Base-by-base conservation (phyloP, 139 green algal genomes). In the Chlamydomonas incerta region DNA sequence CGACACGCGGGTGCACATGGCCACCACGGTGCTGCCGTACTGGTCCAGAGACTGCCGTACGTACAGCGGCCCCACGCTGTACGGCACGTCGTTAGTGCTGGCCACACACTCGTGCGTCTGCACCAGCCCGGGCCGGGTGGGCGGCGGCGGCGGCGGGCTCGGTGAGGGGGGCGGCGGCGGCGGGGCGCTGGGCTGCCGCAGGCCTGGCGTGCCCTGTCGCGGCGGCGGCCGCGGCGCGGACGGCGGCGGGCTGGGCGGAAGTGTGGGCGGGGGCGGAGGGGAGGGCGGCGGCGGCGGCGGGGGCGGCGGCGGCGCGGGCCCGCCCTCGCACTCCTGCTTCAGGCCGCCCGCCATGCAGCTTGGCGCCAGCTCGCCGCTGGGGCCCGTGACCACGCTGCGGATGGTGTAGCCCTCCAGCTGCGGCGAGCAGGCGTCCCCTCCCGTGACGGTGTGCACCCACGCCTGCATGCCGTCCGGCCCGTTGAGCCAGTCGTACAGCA, bases 1-100 rank as follows among this genome's bases (percentile, higher is more conserved):
- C 14, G 41, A 50, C 41, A 81, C 69, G 74, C 50, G 68, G 14
- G 74, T 81, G 31, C 74, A 81, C 74, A 81, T 81, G 41, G 74
- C 74, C n/a, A 81, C 74, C 0, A n/a, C 74, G 0, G 74, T 17
- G 1, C 37, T 18, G 21, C 55, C 55, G 31, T 52, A 26, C 74
- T 72, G 58, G 37, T 82, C 74, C 11, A 69, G 34, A 3, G 57
- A 50, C 5, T 26, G 24, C 11, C 15, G 31, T 4, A 66, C 31
- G 21, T 33, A 58, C 24, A 72, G 8, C 35, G 57, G 58, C 0
- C 58, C 58, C 15, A 35, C 58, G 28, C 21, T 34, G 74, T 82
- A 82, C 34, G 57, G 74, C 34, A 82, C 74, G 28, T 82, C 69
- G 13, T 60, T 8, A 6, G 34, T 71, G 31, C 33, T 70, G 26